Percentiles rank a stretch among this genome's conserved stretches.
phyloP scores from a whole-genome alignment of 345 rosid genomes.

The Litchi chinensis region DNA sequence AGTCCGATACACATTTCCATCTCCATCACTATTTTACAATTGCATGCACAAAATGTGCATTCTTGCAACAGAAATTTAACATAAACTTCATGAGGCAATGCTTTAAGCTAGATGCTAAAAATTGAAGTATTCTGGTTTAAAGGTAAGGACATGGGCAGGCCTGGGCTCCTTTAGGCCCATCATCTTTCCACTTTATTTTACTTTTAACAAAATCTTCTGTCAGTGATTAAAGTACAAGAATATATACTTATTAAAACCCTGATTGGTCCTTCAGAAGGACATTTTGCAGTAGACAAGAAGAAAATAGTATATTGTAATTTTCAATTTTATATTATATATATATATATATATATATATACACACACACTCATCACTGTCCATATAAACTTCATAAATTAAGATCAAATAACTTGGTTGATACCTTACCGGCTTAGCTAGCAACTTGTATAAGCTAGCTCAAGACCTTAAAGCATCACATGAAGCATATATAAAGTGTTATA shows the following conservation, averaged over 20 bases:
- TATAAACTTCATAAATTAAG: not conserved
- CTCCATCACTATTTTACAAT: not conserved
- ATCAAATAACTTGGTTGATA: not conserved
- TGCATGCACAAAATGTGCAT: not conserved
- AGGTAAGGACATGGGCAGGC: not conserved
- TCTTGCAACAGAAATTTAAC: not conserved
- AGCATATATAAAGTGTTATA: not conserved
- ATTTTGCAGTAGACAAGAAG: not conserved
- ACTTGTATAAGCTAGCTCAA: not conserved
- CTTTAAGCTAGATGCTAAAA: not conserved
- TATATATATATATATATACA: too few relatives aligned
- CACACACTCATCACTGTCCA: not conserved
- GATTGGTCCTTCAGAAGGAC: not conserved
- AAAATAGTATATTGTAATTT: not conserved
- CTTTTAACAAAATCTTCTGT: not conserved
- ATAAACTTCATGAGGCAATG: not conserved
- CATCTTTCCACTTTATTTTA: not conserved
- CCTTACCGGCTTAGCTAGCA: not conserved
- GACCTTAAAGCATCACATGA: not conserved
- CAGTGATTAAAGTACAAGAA: not conserved
- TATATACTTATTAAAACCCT: not conserved
- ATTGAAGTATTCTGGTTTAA: not conserved
- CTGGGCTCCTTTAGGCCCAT: not conserved
- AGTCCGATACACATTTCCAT: not conserved
- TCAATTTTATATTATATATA: too few relatives aligned